Base-by-base conservation (phyloP, 2,329 filamentous ascomycete genomes). In the Nothopassalora personata region DNA sequence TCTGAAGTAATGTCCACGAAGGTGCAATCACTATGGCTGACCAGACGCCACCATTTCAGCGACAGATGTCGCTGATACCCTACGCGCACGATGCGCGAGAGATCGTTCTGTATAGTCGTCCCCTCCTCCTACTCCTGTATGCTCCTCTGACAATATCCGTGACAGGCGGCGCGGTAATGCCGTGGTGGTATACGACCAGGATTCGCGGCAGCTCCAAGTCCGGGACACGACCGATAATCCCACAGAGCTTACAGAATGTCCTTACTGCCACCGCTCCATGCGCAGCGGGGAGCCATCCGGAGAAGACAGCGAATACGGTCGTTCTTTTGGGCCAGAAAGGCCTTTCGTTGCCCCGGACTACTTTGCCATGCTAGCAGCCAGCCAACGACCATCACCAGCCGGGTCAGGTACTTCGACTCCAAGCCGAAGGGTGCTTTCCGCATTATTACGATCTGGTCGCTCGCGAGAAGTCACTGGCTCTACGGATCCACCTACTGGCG, bases 141-240 rank as follows among this genome's bases (percentile, higher is more conserved):
- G 18, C 28, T 33, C 34, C 27, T 45, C 60, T 60, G 33, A 64
- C 45, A 3, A n/a, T 5, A 2, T 10, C 7, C 9, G 18, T 43
- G 13, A 10, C 34, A 97, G 94, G 54, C 94, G 93, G 62, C 91
- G 97, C 74, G 89, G 90, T 71, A 91, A 96, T 76, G 88, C 92
- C 23, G 86, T 99, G 58, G 94, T 99, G 48, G 86, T 97, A 39
- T 92, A 90, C 70, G 93, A 99, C 76, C 89, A 86, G 50, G 81
- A 85, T 31, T 96, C 92, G 6, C 88, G 87, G 64, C 89, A 92
- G 67, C 85, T 99, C 64, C 90, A 91, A 67, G 88, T 97, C 54
- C 87, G 89, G 61, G 86, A 82, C 67, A 79, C 81, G 36, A 77
- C 82, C 23, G 75, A 74, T 59, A 74, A 80, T 60, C 77, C 76